Evolutionary conservation across 345 rosid genomes (phyloP).

Genomic region (Salix exigua): DNA sequence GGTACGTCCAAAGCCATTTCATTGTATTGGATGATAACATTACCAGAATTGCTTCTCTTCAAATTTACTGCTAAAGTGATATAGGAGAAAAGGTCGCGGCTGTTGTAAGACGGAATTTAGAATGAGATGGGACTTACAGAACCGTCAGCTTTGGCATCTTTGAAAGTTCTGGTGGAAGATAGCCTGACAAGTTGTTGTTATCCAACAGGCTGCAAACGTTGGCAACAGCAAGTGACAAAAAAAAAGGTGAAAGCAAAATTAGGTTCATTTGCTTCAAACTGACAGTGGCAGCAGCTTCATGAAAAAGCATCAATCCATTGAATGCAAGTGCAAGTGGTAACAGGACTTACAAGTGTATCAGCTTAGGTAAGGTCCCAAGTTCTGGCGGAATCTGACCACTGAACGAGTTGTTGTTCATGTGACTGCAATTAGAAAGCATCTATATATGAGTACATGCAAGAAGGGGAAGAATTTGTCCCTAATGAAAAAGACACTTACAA

Average conservation of each 20-base stretch:
- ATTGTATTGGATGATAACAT: no score
- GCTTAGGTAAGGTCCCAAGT: slow-evolving; percentile 30
- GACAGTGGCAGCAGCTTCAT: neutral
- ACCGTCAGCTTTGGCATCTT: slow-evolving; percentile 36
- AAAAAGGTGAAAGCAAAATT: neutral
- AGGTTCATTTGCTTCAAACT: neutral
- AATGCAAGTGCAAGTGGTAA: neutral
- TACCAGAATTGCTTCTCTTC: no score
- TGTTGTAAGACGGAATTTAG: neutral
- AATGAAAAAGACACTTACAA: slow-evolving; percentile 28
- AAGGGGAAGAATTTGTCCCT: neutral
- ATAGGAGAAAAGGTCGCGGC: neutral
- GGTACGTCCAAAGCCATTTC: no score
- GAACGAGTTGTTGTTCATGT: slow-evolving; percentile 53
- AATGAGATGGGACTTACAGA: slow-evolving; percentile 21
- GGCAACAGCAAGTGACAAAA: neutral
- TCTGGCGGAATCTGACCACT: slow-evolving; percentile 47
- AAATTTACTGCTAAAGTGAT: neutral
- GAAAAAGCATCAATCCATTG: neutral
- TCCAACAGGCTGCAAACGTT: slow-evolving; percentile 41
- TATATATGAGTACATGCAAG: neutral
- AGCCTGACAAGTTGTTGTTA: slow-evolving; percentile 44
- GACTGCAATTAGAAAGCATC: slow-evolving; percentile 23
- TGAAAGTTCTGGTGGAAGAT: slow-evolving; percentile 40
- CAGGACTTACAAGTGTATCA: slow-evolving; percentile 41